Conservation (phyloP, 441 rosid species). For the Eruca vesicaria region DNA sequence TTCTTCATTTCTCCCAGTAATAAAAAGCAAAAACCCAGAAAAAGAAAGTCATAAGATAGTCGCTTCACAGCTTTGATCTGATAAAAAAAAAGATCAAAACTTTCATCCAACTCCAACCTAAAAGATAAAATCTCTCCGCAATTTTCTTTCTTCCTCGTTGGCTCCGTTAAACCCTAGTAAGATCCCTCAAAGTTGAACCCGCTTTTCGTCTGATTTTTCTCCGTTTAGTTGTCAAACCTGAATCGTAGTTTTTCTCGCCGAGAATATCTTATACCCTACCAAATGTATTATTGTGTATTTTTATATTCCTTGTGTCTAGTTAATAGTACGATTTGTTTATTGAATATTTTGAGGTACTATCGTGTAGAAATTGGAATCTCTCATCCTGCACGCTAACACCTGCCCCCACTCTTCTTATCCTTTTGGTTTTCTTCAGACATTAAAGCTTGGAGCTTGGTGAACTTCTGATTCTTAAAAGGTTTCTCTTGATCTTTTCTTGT, state of each 20-base stretch:
- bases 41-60: constrained; percentile 22
- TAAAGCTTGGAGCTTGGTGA: constrained; percentile 13
- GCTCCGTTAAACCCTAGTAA: constrained; percentile 25
- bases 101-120: constrained; percentile 17
- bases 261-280: constrained; percentile 13
- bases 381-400: constrained; percentile 32
- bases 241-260: constrained; percentile 2
- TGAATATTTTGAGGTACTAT: constrained; percentile 19
- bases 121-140: background rate
- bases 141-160: constrained; percentile 1
- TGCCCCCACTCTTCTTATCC: constrained; percentile 32
- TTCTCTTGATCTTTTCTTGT: background rate
- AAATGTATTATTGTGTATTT: constrained; percentile 7
- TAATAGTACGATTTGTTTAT: constrained; percentile 29
- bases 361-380: constrained; percentile 19
- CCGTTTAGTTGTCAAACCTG: constrained; percentile 8
- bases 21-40: constrained; percentile 17
- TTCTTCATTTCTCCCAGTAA: background rate
- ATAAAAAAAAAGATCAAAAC: constrained; percentile 4
- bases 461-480: constrained; percentile 18
- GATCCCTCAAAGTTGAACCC: constrained; percentile 5
- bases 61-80: constrained; percentile 25
- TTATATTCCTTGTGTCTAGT: constrained; percentile 8
- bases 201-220: constrained; percentile 16
- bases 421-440: constrained; percentile 11